These are phyloP conservation scores for Brettanomyces nanus DNA, from an alignment of 805 yeast species.

Conservation along the genomic window DNA sequence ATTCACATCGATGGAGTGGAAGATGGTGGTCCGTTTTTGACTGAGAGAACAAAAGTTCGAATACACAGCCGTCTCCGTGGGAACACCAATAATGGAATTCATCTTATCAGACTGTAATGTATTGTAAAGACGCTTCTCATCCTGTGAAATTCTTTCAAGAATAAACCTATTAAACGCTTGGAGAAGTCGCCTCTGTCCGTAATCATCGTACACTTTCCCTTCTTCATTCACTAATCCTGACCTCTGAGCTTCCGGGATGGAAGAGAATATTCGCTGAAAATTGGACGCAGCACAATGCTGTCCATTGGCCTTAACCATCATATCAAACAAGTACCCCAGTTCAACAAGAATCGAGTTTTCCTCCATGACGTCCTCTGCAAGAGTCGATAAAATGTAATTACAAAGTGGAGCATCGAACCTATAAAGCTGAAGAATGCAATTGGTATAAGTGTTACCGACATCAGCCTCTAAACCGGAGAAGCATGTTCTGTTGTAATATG, in stretches of 20 bases:
- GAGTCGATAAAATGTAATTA: conserved; percentile 49
- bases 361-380: conserved; percentile 45
- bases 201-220: conserved; percentile 34
- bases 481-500: conserved; percentile 64
- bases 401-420: conserved; percentile 69
- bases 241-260: conserved; percentile 41
- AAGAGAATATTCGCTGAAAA: conserved; percentile 48
- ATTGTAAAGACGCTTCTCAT: conserved; percentile 32
- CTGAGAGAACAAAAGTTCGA: conserved; percentile 33
- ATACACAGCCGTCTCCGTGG: conserved; percentile 33
- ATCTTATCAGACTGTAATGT: conserved; percentile 12
- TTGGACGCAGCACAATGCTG: conserved; percentile 76
- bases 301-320: conserved; percentile 78
- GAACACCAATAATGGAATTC: conserved; percentile 32
- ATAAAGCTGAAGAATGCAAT: conserved; percentile 72
- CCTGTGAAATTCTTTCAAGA: conserved; percentile 41
- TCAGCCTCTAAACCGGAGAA: conserved; percentile 88
- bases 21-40: conserved; percentile 27
- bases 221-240: conserved; percentile 47
- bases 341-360: conserved; percentile 58
- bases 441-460: conserved; percentile 67
- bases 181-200: conserved; percentile 35
- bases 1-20: conserved; percentile 36
- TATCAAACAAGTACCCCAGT: conserved; percentile 82
- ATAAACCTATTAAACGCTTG: conserved; percentile 54